Evolutionary conservation across 805 yeast genomes (phyloP).

Genomic region (Candida alai): DNA sequence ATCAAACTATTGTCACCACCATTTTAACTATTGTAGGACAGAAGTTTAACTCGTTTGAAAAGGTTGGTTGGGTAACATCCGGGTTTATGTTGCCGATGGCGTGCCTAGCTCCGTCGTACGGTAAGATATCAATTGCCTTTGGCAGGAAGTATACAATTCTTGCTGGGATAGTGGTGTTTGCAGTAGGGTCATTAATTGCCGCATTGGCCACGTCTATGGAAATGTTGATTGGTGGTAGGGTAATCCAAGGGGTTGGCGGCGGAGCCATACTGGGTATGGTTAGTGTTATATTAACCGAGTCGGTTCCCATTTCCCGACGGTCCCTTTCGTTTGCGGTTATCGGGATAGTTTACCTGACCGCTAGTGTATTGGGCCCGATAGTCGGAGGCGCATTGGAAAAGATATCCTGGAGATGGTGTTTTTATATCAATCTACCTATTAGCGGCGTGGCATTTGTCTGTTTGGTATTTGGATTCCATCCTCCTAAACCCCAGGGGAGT

Average conservation of each 20-base stretch:
- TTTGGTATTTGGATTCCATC: slow-evolving; percentile 40
- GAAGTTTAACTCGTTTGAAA: slow-evolving; percentile 46
- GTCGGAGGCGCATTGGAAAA: slow-evolving; percentile 64
- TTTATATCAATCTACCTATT: slow-evolving; percentile 64
- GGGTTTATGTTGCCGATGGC: slow-evolving; percentile 56
- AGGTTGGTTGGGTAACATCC: slow-evolving; percentile 57
- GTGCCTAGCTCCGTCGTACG: slow-evolving; percentile 53
- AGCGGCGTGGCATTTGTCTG: slow-evolving; percentile 49
- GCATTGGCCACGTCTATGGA: slow-evolving; percentile 55
- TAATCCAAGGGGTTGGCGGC: slow-evolving; percentile 67
- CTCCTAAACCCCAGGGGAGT: slow-evolving; percentile 43
- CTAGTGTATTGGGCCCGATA: slow-evolving; percentile 58
- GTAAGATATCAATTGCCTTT: slow-evolving; percentile 50
- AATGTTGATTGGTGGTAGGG: slow-evolving; percentile 68
- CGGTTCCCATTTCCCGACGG: slow-evolving; percentile 42
- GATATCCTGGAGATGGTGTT: slow-evolving; percentile 75
- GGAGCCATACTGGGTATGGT: slow-evolving; percentile 61
- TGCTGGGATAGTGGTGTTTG: slow-evolving; percentile 49
- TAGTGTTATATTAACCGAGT: slow-evolving; percentile 54
- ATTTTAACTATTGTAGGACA: slow-evolving; percentile 47
- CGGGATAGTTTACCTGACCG: slow-evolving; percentile 44
- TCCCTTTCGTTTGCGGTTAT: slow-evolving; percentile 36
- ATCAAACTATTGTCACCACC: slow-evolving; percentile 57
- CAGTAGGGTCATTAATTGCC: slow-evolving; percentile 57
- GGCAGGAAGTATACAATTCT: slow-evolving; percentile 53